Evolutionary conservation across 2,329 filamentous ascomycete species (phyloP), one percentile per base, ranked within the genome.

Genomic region (Dichotomopilus funicola): DNA sequence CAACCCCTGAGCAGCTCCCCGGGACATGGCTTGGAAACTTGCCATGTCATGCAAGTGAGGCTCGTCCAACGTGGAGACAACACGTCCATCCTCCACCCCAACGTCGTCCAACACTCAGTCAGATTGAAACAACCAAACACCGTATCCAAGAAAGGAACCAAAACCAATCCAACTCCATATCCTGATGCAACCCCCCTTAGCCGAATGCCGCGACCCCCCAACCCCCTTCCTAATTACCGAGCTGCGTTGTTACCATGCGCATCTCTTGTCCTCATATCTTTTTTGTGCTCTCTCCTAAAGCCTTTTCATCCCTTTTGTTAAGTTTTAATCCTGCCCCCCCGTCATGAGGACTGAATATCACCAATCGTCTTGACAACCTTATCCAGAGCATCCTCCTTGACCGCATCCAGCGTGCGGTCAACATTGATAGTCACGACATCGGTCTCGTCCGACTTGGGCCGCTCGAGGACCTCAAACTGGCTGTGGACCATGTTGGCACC

Each of bases 401-500:
- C 86, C 50, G 81, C 73, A 49, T 83, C 73, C 62, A 79, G 61
- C 53, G 78, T 67, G 56, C 76, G 71, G 73, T 81, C 82, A 54
- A 88, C 86, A 67, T 91, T 86, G 56, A 92, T 76, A 53, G 75
- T 82, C 59, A 91, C 78, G 59, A 88, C 86, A 70, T 94, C 89
- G 27, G 71, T 78, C 67, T 91, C 88, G 54, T 89, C 82, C 46
- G 73, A 71, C 51, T 78, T 78, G 0, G 94, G 94, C 59, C 87
- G 83, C 73, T 99, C 92, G n/a, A 99, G 79, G 51, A 85, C 87
- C 60, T 86, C 82, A 62, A 97, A 87, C 70, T 99, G 94, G 72
- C 90, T 95, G 66, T 88, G 85, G 7, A 99, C 91, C 92, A 99
- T 97, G 65, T 83, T 82, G 63, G 89, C 87, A 65, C 94, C 92